Base-by-base conservation (phyloP, 164 flowering plant genomes). In the Litsea cubeba region DNA sequence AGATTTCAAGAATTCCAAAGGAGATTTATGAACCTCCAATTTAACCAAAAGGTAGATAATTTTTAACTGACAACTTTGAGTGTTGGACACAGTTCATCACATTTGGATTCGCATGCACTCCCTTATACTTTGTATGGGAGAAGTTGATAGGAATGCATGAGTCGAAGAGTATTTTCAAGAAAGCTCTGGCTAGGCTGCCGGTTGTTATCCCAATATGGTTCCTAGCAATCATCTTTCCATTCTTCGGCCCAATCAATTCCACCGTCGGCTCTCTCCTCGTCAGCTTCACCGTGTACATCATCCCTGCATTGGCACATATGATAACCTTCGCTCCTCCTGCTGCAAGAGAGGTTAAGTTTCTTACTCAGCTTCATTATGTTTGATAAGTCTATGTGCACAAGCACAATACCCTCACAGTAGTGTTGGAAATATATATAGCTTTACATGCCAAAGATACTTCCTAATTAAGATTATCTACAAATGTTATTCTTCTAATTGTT, bases 91-190 rank as follows among this genome's bases (percentile, higher is more conserved):
- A 89, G 93, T 88, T 89, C 62, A 89, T 89, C 68, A 91, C 97
- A 62, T 91, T 91, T 68, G 97, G 97, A 32, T 91, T 88, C 62
- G 97, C 94, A 1, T 90, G 91, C 76, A 91, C 97, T 8, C 97
- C 97, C 0, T 70, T 91, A 73, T 91, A 91, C 78, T 90, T 91
- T 71, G 94, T 91, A 74, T 91, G 94, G 94, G 94, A 91, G 85
- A 91, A 91, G 77, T 83, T 84, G 72, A 70, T 89, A 3, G 90
- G 96, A 65, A 79, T 91, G 82, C 97, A 91, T 73, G 87, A 85
- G 62, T 82, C 88, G 5, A 88, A 88, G 82, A 91, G 93, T 80
- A 74, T 88, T 60, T 83, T 72, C 49, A 54, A 83, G 68, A 85
- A 87, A 74, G 97, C 97, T 15, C 74, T 89, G 0, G 76, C 85